These are phyloP conservation scores for Ogataea populi-albae DNA, from an alignment of 805 yeast species.

Conservation along the genomic window DNA sequence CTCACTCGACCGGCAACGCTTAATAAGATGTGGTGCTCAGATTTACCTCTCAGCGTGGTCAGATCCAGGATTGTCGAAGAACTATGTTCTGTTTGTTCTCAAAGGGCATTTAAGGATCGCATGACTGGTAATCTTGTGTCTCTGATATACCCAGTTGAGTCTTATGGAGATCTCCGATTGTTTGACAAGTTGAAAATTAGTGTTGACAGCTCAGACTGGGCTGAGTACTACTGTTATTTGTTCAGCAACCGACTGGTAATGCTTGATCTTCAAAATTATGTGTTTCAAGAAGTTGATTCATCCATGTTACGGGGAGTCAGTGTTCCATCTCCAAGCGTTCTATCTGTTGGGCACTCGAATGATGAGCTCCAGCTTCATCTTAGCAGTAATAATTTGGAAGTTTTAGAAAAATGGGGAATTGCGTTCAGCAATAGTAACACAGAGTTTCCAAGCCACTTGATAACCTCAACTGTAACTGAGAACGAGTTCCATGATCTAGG, in stretches of 20 bases:
- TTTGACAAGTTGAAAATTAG: conserved; percentile 26
- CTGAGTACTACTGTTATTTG: conserved; percentile 26
- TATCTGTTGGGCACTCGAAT: conserved; percentile 8
- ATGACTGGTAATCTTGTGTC: conserved; percentile 3
- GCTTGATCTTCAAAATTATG: conserved; percentile 7
- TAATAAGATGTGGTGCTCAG: conserved; percentile 14
- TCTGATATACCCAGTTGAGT: conserved; percentile 17
- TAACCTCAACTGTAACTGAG: conserved; percentile 28
- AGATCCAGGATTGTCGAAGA: conserved; percentile 24
- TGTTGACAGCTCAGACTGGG: conserved; percentile 9
- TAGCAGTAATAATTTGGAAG: conserved; percentile 14
- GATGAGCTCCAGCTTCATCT: conserved; percentile 3
- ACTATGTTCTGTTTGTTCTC: conserved; percentile 17
- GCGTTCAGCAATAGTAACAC: conserved; percentile 25
- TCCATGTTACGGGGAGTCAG: conserved; percentile 17
- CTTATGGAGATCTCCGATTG: conserved; percentile 31
- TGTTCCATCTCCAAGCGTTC: conserved; percentile 14
- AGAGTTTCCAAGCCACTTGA: conserved; percentile 21
- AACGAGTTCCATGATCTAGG: conserved; percentile 22
- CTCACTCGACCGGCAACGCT: conserved; percentile 1
- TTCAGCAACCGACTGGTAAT: conserved; percentile 26
- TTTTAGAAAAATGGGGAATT: conserved; percentile 31
- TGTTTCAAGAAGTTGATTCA: conserved; percentile 13
- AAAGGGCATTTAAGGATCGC: conserved; percentile 5
- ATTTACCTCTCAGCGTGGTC: conserved; percentile 15